Percentiles rank a stretch among this genome's conserved stretches.
phyloP scores from a whole-genome alignment of 1,139 yeast genomes.

The Hyphopichia buzzinii region DNA sequence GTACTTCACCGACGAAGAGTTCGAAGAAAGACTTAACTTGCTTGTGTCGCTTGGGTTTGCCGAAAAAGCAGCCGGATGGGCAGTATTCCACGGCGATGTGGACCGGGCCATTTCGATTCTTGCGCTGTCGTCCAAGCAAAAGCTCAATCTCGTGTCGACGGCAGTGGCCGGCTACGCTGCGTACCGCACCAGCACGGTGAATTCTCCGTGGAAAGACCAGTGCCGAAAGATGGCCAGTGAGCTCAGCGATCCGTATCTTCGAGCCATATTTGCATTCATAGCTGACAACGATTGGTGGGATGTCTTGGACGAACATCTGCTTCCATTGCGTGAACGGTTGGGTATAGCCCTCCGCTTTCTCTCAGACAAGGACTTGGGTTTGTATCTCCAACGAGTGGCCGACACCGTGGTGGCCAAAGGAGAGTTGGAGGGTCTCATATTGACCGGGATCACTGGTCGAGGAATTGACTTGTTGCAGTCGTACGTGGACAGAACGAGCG shows the following conservation, averaged over 20 bases:
- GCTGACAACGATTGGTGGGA: slow-evolving; percentile 98
- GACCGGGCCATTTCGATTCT: slow-evolving; percentile 75
- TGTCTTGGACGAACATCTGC: slow-evolving; percentile 83
- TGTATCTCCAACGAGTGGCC: slow-evolving; percentile 67
- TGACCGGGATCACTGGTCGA: slow-evolving; percentile 85
- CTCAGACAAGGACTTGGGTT: slow-evolving; percentile 70
- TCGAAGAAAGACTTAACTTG: slow-evolving; percentile 64
- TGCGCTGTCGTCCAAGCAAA: slow-evolving; percentile 56
- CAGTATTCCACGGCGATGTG: slow-evolving; percentile 90
- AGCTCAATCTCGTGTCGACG: slow-evolving; percentile 78
- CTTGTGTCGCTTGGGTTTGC: slow-evolving; percentile 59
- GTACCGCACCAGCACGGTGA: slow-evolving; percentile 57
- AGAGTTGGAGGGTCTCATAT: slow-evolving; percentile 83
- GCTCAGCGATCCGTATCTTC: slow-evolving; percentile 80
- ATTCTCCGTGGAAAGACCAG: slow-evolving; percentile 91
- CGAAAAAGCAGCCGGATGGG: slow-evolving; percentile 98
- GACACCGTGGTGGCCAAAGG: slow-evolving; percentile 73
- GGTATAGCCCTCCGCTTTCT: slow-evolving; percentile 88
- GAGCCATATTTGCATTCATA: slow-evolving; percentile 91
- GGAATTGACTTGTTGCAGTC: slow-evolving; percentile 83
- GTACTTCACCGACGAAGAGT: slow-evolving; percentile 76
- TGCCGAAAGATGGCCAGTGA: slow-evolving; percentile 87
- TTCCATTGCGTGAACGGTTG: slow-evolving; percentile 82
- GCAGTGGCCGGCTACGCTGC: slow-evolving; percentile 94
- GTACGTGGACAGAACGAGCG: slow-evolving; percentile 86